Evolutionary conservation across 495 filamentous ascomycete species (phyloP).

Genomic region (Neurospora sp.): DNA sequence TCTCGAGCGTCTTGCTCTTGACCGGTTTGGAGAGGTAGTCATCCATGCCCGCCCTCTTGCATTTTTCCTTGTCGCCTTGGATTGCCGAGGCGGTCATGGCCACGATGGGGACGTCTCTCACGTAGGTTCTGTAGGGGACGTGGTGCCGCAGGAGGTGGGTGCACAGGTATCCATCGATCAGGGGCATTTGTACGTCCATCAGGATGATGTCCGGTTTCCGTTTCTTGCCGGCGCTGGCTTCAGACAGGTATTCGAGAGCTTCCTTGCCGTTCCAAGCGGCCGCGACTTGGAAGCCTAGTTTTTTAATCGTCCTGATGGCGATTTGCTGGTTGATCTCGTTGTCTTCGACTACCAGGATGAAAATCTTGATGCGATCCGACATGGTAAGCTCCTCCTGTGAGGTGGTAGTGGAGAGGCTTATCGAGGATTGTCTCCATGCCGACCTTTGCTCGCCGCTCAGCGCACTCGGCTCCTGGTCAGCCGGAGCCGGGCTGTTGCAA

Average conservation of each 20-base stretch:
- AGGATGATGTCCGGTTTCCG: conserved; percentile 64
- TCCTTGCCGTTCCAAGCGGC: conserved; percentile 70
- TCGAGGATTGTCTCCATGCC: conserved; percentile 20
- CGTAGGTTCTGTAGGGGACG: conserved; percentile 42
- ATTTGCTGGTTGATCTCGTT: conserved; percentile 76
- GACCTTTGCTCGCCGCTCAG: conserved; percentile 22
- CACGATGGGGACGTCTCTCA: conserved; percentile 56
- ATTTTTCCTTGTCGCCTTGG: conserved; percentile 73
- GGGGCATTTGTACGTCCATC: conserved; percentile 83
- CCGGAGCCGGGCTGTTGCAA: conserved; percentile 36
- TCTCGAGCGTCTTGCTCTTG: conserved; percentile 55
- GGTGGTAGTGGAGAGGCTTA: conserved; percentile 15
- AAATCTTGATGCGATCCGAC: conserved; percentile 42
- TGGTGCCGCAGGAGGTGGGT: conserved; percentile 61
- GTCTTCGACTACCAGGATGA: conserved; percentile 71
- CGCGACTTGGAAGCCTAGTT: conserved; percentile 61
- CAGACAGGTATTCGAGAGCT: conserved; percentile 55
- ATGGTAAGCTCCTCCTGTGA: conserved; percentile 29
- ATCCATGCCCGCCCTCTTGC: conserved; percentile 68
- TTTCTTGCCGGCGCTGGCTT: conserved; percentile 25
- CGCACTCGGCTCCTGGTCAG: background rate
- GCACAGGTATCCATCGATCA: conserved; percentile 69
- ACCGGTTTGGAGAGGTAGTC: conserved; percentile 78
- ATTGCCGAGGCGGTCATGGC: conserved; percentile 79
- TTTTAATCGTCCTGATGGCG: conserved; percentile 61